Base-by-base conservation (phyloP, 495 filamentous ascomycete genomes). In the Penicillium odoratum region DNA sequence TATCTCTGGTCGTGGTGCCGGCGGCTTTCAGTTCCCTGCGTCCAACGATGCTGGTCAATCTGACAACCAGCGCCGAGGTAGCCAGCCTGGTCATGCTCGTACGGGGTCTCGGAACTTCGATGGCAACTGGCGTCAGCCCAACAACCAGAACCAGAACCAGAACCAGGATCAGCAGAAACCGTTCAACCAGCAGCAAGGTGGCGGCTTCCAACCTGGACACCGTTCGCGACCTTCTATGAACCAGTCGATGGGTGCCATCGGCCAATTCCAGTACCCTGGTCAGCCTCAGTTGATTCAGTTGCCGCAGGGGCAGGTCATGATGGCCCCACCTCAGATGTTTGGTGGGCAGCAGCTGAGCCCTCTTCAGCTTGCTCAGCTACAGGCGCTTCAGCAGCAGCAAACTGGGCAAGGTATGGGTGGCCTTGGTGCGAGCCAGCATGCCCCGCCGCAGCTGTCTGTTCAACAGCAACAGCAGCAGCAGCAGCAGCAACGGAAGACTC, bases 401-500 rank as follows among this genome's bases (percentile, higher is more conserved):
- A 89, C 86, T 66, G 88, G 86, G 13, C 89, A 92, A 69, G 85
- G 85, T 56, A 76, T 90, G 61, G 75, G 79, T 45, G 80, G 81
- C 58, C 77, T 90, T 53, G 84, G 87, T 63, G 85, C 81, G 8
- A 91, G 87, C 67, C 91, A 96, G 71, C 89, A 94, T 65, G 86
- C 88, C 21, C 89, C 85, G 36, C 80, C 79, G 13, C 81, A 83
- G 66, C 64, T 84, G 64, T 74, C 76, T 50, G 72, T 77, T 60
- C 76, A 88, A 56, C 80, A 81, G 34, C 77, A 81, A 38, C 84
- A 88, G 54, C 82, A 85, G 53, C 85, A 90, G 48, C 90, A 92
- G 58, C 91, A 94, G 62, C 92, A 96, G 64, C 92, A 97, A 81
- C 88, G 95, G 62, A 98, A 98, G 81, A 98, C 94, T 5, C 83